Conservation (phyloP, 208 protist genomes). For the Porcisia hertigi region DNA sequence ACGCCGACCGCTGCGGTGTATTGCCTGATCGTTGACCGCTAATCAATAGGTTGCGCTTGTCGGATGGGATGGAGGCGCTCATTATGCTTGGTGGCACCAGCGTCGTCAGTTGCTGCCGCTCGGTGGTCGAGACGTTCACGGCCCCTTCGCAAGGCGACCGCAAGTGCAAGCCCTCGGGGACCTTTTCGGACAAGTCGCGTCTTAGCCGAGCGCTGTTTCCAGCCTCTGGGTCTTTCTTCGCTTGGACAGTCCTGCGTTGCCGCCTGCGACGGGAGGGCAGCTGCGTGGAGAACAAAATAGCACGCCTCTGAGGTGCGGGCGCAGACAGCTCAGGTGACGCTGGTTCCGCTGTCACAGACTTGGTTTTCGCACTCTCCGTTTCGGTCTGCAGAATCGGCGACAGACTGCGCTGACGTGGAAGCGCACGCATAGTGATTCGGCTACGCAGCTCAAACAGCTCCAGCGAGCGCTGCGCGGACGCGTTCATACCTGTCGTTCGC, state of each 20-base stretch:
- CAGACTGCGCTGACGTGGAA: not conserved
- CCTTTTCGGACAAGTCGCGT: not conserved
- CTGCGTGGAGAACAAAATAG: constrained; percentile 14
- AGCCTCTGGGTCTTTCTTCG: not conserved
- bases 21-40: constrained; percentile 1
- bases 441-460: constrained; percentile 26
- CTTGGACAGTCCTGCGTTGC: not conserved
- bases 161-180: not conserved
- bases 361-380: not conserved
- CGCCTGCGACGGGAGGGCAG: not conserved
- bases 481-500: not conserved
- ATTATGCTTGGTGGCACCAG: not conserved
- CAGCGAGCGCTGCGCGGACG: constrained; percentile 12
- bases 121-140: not conserved
- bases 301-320: not conserved
- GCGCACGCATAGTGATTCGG: constrained; percentile 7
- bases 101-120: constrained; percentile 10
- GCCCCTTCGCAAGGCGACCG: constrained; percentile 13
- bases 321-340: not conserved
- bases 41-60: constrained; percentile 2
- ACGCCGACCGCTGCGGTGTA: constrained; percentile 6
- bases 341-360: not conserved
- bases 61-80: not conserved
- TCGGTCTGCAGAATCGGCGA: not conserved
- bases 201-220: not conserved